Evolutionary conservation across 441 rosid species (phyloP).

Genomic region (Viola pubescens): DNA sequence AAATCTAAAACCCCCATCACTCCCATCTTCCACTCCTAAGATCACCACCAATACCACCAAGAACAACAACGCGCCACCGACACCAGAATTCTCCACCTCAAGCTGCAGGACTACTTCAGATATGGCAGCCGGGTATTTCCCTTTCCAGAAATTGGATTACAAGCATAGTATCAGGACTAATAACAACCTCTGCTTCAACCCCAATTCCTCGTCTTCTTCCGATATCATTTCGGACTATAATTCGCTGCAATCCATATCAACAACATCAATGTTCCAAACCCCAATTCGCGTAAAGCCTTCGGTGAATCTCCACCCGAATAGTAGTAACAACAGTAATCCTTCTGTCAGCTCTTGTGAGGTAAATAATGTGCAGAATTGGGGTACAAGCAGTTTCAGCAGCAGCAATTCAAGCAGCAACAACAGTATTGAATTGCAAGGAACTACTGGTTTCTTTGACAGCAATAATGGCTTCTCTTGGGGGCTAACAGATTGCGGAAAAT

Average conservation of each 20-base stretch:
- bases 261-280: conserved; percentile 32
- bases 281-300: conserved; percentile 44
- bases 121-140: conserved; percentile 28
- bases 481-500: conserved; percentile 30
- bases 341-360: conserved; percentile 26
- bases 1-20: conserved; percentile 9
- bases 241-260: conserved; percentile 24
- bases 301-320: conserved; percentile 31
- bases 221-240: conserved; percentile 27
- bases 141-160: conserved; percentile 45
- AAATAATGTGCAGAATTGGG: conserved; percentile 38
- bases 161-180: conserved; percentile 29
- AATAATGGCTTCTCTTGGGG: conserved; percentile 40
- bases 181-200: conserved; percentile 31
- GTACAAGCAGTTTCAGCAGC: conserved; percentile 21
- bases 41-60: conserved; percentile 12
- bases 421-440: conserved; percentile 31
- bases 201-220: conserved; percentile 23
- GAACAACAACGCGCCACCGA: not conserved
- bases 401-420: conserved; percentile 32
- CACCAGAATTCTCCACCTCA: conserved; percentile 16
- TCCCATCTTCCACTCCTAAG: conserved; percentile 22
- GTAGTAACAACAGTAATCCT: conserved; percentile 11
- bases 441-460: conserved; percentile 30
- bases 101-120: conserved; percentile 33